Base-by-base conservation (phyloP, 2,329 filamentous ascomycete genomes). In the Onygenales sp. region DNA sequence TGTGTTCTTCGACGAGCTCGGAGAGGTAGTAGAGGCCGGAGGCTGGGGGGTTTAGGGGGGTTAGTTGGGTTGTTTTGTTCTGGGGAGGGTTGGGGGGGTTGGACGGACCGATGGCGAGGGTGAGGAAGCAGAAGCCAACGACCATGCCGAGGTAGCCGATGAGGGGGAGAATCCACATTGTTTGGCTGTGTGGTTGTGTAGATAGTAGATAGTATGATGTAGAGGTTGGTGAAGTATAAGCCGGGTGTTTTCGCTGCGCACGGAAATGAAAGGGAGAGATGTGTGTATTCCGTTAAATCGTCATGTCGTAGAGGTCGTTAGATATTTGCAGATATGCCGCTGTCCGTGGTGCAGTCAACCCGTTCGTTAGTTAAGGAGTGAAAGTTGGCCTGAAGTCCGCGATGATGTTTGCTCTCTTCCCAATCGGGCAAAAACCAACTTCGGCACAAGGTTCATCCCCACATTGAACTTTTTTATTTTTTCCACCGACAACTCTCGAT, bases 11-110 rank as follows among this genome's bases (percentile, higher is more conserved):
- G 56, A 98, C 93, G 11, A 97, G 84, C 70, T 98, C 93, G 27
- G 92, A 96, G 52, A 98, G 85, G 70, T 98, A 98, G 75, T 98
- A 98, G 31, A 98, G 83, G 39, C 93, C 93, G n/a, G 90, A 96
- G 40, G 93, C 93, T 88, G 64, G 56, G 34, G 6, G 37, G n/a
- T 50, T 58, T 54, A 17, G 17, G 21, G 21, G 21, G 21, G 33
- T 49, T 48, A 42, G 31, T 10, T 49, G 36, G 42, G 37, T 51
- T 54, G 51, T 60, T 14, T 50, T 32, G 51, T 51, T 37, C 7
- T 14, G n/a, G 14, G 11, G 32, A 34, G 36, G 10, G 37, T 1
- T 1, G 33, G 42, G 48, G 42, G 14, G 51, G 54, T 49, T 49
- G 32, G 46, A 21, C 42, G 27, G 44, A 88, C 87, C 87, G 66